Base-by-base conservation (phyloP, 768 basidiomycete species). In the Amyloporia xantha region DNA sequence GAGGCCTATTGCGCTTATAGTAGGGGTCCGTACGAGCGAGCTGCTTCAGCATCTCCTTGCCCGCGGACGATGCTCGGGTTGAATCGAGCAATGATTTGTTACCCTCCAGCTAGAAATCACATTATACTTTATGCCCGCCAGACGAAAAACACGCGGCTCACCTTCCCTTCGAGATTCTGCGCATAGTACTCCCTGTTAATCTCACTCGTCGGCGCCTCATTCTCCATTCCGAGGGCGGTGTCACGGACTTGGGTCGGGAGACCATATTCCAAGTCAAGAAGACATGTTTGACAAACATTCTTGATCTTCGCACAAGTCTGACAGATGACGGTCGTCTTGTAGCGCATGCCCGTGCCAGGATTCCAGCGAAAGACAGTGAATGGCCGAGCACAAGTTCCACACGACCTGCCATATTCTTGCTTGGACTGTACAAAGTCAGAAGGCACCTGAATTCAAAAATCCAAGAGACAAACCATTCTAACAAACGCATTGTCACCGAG, bases 281-380 rank as follows among this genome's bases (percentile, higher is more conserved):
- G 74, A 66, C 96, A 99, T 1, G 94, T 97, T 71, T 98, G 96
- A 72, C 96, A 99, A 47, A 96, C 85, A 61, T 93, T 93, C 72
- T 90, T 90, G 57, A 91, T 82, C 70, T 97, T 97, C 42, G 94
- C 89, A 59, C 95, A 97, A 3, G 94, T 95, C 66, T 95, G 94
- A 68, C 93, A 96, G 52, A 97, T 83, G 52, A 96, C 92, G 10
- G 96, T 99, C 51, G 91, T 88, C 75, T 98, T 98, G 81, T 80
- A 97, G 24, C 95, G 84, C 65, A 84, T 86, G 36, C 93, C 95
- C 2, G 83, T 71, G 39, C 96, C 96, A 2, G 96, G 94, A 62
- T 97, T 95, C 96, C 96, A 99, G 35, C 92, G 86, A 71, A 99
- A 99, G 58, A 97, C 87, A 41, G 91, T 95, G 70, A 94, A 95